Base-by-base conservation (phyloP, 371 early-diverging fungal genomes). In the Phascolomyces articulosus region DNA sequence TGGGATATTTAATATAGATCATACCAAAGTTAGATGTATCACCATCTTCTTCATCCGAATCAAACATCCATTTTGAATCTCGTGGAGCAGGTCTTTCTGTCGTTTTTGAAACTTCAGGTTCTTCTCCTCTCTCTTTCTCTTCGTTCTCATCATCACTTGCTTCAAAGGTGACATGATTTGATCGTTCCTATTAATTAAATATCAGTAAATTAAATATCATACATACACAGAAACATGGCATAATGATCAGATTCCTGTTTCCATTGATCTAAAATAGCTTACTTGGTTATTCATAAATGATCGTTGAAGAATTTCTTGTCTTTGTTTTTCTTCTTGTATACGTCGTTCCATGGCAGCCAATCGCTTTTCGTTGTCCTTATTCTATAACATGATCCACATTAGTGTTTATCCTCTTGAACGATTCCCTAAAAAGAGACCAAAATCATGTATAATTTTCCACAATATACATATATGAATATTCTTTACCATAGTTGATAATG, bases 61-160 rank as follows among this genome's bases (percentile, higher is more conserved):
- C 85, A 67, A 86, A 86, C 71, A 86, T 75, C 70, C 84, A 84
- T 58, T 80, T 83, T 26, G 71, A 74, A 40, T 82, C 78, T 54
- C 21, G 60, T 74, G 67, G 55, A 41, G 38, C 40, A 55, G 75
- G 62, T 64, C 63, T 55, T 65, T 59, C 48, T 69, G 41, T 27
- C 8, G 41, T 47, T 13, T 18, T 16, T 44, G 60, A 20, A 21
- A 70, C 63, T 27, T 72, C 77, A 38, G 48, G 63, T 41, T 75
- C 65, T 8, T 13, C 68, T 70, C 21, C 54, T 64, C 15, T 44
- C 15, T 44, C 18, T 44, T 44, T n/a, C 7, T 23, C 24, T 51
- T 75, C n/a, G n/a, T n/a, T n/a, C n/a, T n/a, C 78, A 18, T 71
- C 68, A 18, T 77, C 68, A 28, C 44, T 34, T 16, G 64, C 57